Conservation (phyloP, 352 stramenopile species). For the Phytopythium sindhum region DNA sequence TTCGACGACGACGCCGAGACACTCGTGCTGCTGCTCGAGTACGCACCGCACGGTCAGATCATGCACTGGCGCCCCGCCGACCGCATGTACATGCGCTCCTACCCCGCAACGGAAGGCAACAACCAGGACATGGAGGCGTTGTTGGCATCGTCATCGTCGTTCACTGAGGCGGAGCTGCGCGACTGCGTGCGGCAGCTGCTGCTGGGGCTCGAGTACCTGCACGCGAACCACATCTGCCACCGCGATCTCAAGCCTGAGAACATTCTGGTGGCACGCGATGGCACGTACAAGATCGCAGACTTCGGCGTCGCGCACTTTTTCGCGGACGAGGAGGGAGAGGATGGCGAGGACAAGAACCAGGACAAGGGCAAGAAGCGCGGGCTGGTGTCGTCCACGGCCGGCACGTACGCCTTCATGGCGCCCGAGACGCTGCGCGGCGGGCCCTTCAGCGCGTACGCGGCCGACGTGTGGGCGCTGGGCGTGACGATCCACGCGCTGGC, state of each 20-base stretch:
- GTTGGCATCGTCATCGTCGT: constrained; percentile 6
- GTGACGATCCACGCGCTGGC: constrained; percentile 80
- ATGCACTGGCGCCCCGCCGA: constrained; percentile 79
- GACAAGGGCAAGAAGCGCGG: constrained; percentile 48
- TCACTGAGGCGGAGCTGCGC: constrained; percentile 57
- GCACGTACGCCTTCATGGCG: constrained; percentile 84
- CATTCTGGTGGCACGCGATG: constrained; percentile 65
- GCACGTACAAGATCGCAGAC: constrained; percentile 80
- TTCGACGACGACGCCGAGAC: constrained; percentile 83
- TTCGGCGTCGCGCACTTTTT: constrained; percentile 86
- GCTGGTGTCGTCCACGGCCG: constrained; percentile 73
- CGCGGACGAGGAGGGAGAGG: constrained; percentile 39
- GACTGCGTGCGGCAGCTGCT: constrained; percentile 68
- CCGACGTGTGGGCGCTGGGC: constrained; percentile 86
- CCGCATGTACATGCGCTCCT: constrained; percentile 41
- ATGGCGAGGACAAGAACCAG: not conserved
- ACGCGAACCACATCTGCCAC: constrained; percentile 86
- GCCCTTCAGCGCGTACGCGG: constrained; percentile 75
- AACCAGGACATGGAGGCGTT: constrained; percentile 17
- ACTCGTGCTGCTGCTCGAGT: constrained; percentile 85
- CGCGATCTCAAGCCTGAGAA: constrained; percentile 86
- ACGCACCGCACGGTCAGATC: constrained; percentile 73
- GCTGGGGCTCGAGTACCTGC: constrained; percentile 77
- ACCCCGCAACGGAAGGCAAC: constrained; percentile 4
- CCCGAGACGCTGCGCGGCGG: constrained; percentile 79